Evolutionary conservation across 305 asterid genomes (phyloP).

Genomic region (Ajuga reptans): DNA sequence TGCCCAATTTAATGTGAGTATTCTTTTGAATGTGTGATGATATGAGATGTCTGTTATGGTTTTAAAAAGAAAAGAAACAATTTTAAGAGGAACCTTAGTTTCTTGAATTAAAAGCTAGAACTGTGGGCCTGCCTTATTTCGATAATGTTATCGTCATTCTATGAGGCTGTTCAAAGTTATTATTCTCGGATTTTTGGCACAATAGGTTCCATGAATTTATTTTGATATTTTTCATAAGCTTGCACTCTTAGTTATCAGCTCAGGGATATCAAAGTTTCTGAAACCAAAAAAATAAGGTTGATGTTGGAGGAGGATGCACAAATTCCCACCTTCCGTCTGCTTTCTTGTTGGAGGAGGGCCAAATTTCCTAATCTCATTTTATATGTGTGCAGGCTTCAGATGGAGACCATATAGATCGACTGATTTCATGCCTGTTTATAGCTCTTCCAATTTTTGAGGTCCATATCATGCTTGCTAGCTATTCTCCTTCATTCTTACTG

Average conservation of each 20-base stretch:
- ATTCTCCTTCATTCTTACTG: conserved; percentile 10
- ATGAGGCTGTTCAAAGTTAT: not conserved
- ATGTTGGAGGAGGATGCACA: not conserved
- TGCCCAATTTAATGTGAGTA: conserved; percentile 73
- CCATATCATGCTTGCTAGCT: conserved; percentile 18
- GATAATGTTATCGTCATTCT: not conserved
- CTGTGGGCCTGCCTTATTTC: not conserved
- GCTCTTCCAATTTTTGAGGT: conserved; percentile 92
- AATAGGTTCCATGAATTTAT: not conserved
- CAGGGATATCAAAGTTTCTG: not conserved
- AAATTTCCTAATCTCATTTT: conserved; percentile 12
- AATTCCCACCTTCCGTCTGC: conserved; percentile 7
- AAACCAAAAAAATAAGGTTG: not conserved
- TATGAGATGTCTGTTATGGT: not conserved
- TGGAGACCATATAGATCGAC: conserved; percentile 81
- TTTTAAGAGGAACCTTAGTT: conserved; percentile 13
- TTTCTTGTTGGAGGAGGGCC: conserved; percentile 1
- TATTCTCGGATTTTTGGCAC: conserved; percentile 10
- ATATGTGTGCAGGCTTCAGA: conserved; percentile 55
- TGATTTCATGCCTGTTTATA: conserved; percentile 79
- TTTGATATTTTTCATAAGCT: not conserved
- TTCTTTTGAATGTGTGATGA: not conserved
- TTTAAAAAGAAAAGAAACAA: not conserved
- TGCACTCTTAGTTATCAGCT: not conserved
- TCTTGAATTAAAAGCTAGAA: conserved; percentile 7